Evolutionary conservation across 2,329 filamentous ascomycete species (phyloP).

Genomic region (Orbilia brochopaga): DNA sequence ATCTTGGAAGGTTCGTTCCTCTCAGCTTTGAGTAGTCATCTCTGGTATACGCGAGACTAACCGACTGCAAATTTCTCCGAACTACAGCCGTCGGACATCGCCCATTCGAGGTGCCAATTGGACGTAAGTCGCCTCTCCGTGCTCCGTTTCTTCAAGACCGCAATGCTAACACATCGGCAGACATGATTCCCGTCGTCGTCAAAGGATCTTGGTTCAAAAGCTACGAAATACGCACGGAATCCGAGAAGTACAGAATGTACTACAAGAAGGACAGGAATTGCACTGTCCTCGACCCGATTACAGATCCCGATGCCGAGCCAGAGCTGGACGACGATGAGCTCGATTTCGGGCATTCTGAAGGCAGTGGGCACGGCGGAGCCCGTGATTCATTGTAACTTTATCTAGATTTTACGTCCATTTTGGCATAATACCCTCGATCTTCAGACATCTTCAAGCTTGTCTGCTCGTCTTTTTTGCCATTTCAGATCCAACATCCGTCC

Average conservation of each 20-base stretch:
- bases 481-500: too few relatives aligned
- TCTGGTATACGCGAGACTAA: background rate
- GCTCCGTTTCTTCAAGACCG: background rate
- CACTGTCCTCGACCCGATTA: conserved; percentile 37
- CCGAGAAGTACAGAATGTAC: conserved; percentile 32
- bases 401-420: too few relatives aligned
- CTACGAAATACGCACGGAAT: conserved; percentile 30
- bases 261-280: conserved; percentile 48
- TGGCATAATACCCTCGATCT: too few relatives aligned
- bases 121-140: conserved; percentile 28
- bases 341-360: conserved; percentile 6
- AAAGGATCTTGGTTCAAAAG: conserved; percentile 41
- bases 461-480: too few relatives aligned
- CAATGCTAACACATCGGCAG: conserved; percentile 9
- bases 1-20: conserved; percentile 26
- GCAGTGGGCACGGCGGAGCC: too few relatives aligned
- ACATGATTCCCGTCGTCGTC: conserved; percentile 47
- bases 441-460: too few relatives aligned
- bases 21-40: background rate
- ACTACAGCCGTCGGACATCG: conserved; percentile 37
- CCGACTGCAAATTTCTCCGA: conserved; percentile 3
- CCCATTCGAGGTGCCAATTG: conserved; percentile 31
- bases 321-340: conserved; percentile 36
- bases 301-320: conserved; percentile 44
- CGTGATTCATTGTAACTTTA: background rate